Evolutionary conservation across 805 yeast species (phyloP), one percentile per base, ranked within the genome.

Genomic region (Tanozyma kutaoensis): DNA sequence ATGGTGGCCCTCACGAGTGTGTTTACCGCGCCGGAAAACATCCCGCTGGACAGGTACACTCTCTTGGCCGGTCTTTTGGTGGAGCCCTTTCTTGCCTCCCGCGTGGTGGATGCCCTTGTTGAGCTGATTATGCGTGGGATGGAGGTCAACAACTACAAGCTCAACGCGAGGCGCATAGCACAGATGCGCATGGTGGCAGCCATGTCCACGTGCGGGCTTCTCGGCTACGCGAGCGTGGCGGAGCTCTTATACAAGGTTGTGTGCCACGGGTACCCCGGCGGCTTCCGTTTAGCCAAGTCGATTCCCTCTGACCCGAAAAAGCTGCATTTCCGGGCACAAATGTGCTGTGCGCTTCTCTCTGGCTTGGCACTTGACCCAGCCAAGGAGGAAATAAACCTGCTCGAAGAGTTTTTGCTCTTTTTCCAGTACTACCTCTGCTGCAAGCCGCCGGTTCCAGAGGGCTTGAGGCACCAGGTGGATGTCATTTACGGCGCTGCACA

Each of bases 401-500:
- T 47, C 5, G 41, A 36, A 12, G 39, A 43, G 0, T 66, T 76
- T 31, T 38, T 76, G 31, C 59, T 60, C 15, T 75, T 71, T 36
- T 73, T 82, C 33, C 91, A 84, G 40, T 84, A 72, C 45, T 84
- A 80, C 42, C 46, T 69, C 4, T 66, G 62, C 45, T 65, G 76
- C 18, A 84, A 84, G 3, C 60, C 50, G 25, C 79, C 82, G 2
- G 28, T 79, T 11, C 84, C 93, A 0, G 55, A 62, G 34, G 91
- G 77, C 24, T 50, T 69, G 3, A 66, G 66, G 23, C 73, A 72
- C 36, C 60, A 58, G 25, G 37, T 80, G n/a, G 42, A 49, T 14
- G 66, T 58, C 18, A 51, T 64, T 19, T 66, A 62, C 35, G 51
- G 15, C 22, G 4, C 29, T 37, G 6, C 40, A 35, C 24, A 15